Conservation (phyloP, 1,139 yeast genomes). For the Taiozyma onychis region DNA sequence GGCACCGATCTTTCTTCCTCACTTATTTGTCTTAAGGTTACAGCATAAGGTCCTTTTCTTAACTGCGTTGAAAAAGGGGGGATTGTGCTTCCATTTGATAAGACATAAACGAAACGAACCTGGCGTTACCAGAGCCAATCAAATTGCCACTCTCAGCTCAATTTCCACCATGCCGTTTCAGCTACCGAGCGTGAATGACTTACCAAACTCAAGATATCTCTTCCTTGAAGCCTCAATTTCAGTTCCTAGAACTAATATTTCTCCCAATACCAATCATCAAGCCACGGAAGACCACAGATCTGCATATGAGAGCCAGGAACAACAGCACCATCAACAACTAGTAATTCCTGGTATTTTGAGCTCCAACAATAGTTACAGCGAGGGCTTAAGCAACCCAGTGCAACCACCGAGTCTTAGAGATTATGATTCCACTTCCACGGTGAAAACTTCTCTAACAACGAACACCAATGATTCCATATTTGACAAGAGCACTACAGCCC, state of each 20-base stretch:
- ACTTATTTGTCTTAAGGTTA: not conserved
- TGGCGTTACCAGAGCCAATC: not conserved
- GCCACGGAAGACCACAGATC: not conserved
- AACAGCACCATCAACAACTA: not conserved
- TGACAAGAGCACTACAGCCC: not conserved
- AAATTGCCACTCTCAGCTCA: not conserved
- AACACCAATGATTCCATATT: not conserved
- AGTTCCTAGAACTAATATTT: not conserved
- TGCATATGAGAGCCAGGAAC: not conserved
- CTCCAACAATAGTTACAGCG: not conserved
- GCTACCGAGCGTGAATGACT: slow-evolving; percentile 3
- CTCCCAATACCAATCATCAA: not conserved
- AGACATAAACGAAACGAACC: not conserved
- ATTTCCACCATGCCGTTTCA: not conserved
- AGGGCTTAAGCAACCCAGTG: not conserved
- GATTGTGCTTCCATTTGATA: not conserved
- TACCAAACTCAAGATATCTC: not conserved
- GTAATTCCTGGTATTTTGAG: not conserved
- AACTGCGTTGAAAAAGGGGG: not conserved
- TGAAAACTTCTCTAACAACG: not conserved
- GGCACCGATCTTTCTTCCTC: not conserved
- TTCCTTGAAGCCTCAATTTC: not conserved
- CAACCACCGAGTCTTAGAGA: not conserved
- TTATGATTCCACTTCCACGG: not conserved
- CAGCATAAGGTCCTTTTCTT: not conserved